phyloP scores from a whole-genome alignment of 306 rosid genomes.

The Castanopsis chinensis region DNA sequence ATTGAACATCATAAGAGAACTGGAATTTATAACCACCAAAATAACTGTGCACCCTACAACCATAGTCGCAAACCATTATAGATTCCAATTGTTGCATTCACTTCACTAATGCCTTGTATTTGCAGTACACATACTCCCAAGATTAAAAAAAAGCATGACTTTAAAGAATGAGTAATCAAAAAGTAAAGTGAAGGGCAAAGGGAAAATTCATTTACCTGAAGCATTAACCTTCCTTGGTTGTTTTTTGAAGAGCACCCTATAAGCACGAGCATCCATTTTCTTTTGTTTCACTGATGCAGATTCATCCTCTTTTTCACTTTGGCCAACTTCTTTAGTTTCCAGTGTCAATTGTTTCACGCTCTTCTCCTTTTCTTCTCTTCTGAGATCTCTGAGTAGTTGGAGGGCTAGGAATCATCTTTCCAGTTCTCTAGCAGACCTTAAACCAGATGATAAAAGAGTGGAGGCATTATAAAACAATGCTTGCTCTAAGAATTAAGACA shows the following conservation, averaged over 20 bases:
- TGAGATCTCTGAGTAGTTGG: not conserved
- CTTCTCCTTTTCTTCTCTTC: conserved; percentile 47
- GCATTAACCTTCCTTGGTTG: conserved; percentile 24
- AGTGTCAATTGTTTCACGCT: conserved; percentile 37
- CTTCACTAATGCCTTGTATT: not conserved
- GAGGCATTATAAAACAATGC: not conserved
- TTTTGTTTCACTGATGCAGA: conserved; percentile 18
- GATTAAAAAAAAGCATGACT: not conserved
- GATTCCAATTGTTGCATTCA: not conserved
- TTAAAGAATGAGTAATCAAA: not conserved
- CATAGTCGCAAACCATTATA: not conserved
- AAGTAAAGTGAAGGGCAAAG: not conserved
- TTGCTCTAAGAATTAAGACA: not conserved
- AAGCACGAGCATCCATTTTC: conserved; percentile 41
- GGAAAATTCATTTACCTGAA: conserved; percentile 25
- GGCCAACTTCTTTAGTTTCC: conserved; percentile 37
- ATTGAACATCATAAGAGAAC: not conserved
- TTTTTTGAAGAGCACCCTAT: conserved; percentile 33
- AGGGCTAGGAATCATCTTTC: too few relatives aligned
- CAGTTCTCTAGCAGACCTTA: too few relatives aligned
- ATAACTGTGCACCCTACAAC: not conserved
- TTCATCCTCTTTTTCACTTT: conserved; percentile 24
- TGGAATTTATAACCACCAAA: not conserved
- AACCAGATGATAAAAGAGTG: not conserved
- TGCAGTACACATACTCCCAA: not conserved